A percentile compares a stretch with the other conserved stretches of the same genome.
Evolutionary conservation across 2,329 filamentous ascomycete genomes (phyloP).

Genomic region (Falciphora oryzae): DNA sequence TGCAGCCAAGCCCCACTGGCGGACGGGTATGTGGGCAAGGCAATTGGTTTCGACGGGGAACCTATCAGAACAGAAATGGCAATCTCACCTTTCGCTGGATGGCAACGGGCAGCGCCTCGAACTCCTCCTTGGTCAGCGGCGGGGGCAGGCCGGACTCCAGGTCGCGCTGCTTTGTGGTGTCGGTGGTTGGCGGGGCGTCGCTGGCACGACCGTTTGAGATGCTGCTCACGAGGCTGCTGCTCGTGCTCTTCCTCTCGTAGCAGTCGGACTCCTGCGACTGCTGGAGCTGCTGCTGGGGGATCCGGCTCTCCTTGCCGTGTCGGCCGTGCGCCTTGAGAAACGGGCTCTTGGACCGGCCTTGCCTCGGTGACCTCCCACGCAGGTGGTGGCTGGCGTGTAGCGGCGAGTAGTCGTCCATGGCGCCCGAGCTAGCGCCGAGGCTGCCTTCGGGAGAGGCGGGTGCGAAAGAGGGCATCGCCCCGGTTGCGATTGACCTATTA

Average conservation of each 20-base stretch:
- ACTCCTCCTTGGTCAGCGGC: conserved; percentile 39
- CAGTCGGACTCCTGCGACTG: background rate
- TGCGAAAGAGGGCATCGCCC: conserved; percentile 20
- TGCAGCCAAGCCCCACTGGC: background rate
- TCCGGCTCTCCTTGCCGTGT: conserved; percentile 1
- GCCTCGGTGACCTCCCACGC: background rate
- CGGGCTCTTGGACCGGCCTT: background rate
- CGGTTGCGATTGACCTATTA: no score
- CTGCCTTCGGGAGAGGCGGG: conserved; percentile 2
- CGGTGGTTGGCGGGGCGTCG: conserved; percentile 17
- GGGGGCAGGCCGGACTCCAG: conserved; percentile 20
- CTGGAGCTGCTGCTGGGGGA: conserved; percentile 7
- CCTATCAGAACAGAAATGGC: background rate
- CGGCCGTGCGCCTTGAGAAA: background rate
- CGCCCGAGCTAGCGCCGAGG: background rate
- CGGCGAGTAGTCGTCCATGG: background rate
- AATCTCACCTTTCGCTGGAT: conserved; percentile 44
- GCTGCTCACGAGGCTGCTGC: conserved; percentile 11
- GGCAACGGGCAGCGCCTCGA: conserved; percentile 43
- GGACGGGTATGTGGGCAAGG: no score
- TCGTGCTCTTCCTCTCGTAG: conserved; percentile 9
- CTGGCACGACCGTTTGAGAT: conserved; percentile 14
- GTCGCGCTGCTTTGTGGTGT: conserved; percentile 18
- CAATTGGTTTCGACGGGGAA: background rate
- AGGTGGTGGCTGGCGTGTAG: background rate